A percentile compares a stretch with the other conserved stretches of the same genome.
These are phyloP conservation scores for Arthroderma uncinatum DNA, from an alignment of 2,329 filamentous ascomycete species.

Conservation along the genomic window DNA sequence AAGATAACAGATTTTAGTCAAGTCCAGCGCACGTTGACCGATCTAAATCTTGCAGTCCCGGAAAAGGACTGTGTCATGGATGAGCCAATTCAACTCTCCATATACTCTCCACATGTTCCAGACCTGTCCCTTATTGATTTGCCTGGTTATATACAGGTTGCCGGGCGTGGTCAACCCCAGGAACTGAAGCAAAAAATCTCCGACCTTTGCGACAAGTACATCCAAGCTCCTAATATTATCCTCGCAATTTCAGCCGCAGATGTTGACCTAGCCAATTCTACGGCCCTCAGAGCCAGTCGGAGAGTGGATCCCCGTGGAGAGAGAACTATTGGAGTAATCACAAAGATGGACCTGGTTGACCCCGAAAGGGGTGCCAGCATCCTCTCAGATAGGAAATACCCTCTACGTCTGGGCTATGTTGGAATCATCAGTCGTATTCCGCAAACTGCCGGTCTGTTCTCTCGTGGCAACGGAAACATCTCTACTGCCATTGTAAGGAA, in stretches of 20 bases:
- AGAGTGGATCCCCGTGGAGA: slow-evolving; percentile 90
- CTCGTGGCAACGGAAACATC: slow-evolving; percentile 68
- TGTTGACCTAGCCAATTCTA: slow-evolving; percentile 93
- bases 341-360: slow-evolving; percentile 97
- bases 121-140: slow-evolving; percentile 93
- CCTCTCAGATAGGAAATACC: slow-evolving; percentile 81
- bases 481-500: slow-evolving; percentile 73
- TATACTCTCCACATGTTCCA: slow-evolving; percentile 90
- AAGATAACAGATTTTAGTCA: slow-evolving; percentile 78
- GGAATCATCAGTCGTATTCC: slow-evolving; percentile 85
- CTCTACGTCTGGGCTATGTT: slow-evolving; percentile 87
- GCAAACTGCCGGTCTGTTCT: slow-evolving; percentile 58
- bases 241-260: slow-evolving; percentile 95
- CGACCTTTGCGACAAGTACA: slow-evolving; percentile 96
- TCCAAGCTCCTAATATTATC: slow-evolving; percentile 90
- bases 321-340: slow-evolving; percentile 95
- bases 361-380: slow-evolving; percentile 65
- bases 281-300: slow-evolving; percentile 76
- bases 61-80: slow-evolving; percentile 87
- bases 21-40: slow-evolving; percentile 86
- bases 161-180: slow-evolving; percentile 76
- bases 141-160: slow-evolving; percentile 94
- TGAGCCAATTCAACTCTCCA: slow-evolving; percentile 89
- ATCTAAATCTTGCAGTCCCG: slow-evolving; percentile 86
- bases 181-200: slow-evolving; percentile 93